Base-by-base conservation (phyloP, 495 filamentous ascomycete genomes). In the Immersiella caudata region DNA sequence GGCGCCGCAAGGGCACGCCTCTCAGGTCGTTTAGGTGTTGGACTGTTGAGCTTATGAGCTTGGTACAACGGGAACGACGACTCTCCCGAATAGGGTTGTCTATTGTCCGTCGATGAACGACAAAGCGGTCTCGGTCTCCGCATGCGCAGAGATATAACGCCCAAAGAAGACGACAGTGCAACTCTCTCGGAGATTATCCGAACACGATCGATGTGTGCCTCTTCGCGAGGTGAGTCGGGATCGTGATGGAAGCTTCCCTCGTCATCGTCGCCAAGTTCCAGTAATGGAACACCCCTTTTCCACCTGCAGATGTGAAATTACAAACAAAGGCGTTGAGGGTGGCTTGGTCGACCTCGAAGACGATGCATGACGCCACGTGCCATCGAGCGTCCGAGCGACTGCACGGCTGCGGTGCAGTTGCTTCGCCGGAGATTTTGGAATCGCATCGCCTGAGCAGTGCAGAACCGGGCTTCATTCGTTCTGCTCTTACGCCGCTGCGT, bases 381-480 rank as follows among this genome's bases (percentile, higher is more conserved):
- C 26, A 29, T 27, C 16, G 22, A 33, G 22, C 18, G n/a, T 24
- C 21, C n/a, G 16, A 33, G 56, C 24, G 24, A 11, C 26, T 59
- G 56, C 24, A 33, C n/a, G 56, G 22, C n/a, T 12, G 26, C 1
- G 18, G 12, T 11, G 21, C 26, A 20, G 26, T 6, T 21, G 26
- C 21, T 16, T 33, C 21, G 6, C 56, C 24, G 56, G 56, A 59
- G 26, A 59, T 59, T 59, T 35, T 22, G 56, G 56, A 57, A 57
- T 57, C 12, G 54, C 54, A 57, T 24, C 6, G 12, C 12, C 24
- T 26, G 54, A 26, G n/a, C n/a, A 8, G 20, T 24, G n/a, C 12
- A 6, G 5, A 24, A 26, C n/a, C 6, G 6, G 20, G 6, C 24
- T 4, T 22, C 24, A 24, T 57, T 24, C 12, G 25, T 57, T n/a